Conservation (phyloP, 129 eudicot genomes). For the sunflower (Helianthus annuus) region HanXRQr2.0-SUNRISE NC_035437.2:49473370-49473869, state of each 20-base stretch:
- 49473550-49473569: neutral
- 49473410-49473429: slow-evolving; percentile 21
- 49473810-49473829: no score
- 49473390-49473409: slow-evolving; percentile 39
- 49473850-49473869: no score
- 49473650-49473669: no score
- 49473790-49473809: no score
- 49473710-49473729: no score
- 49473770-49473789: no score
- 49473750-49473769: no score
- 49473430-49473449: slow-evolving; percentile 45
- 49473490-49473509: neutral
- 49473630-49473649: no score
- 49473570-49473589: neutral
- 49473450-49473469: slow-evolving; percentile 55
- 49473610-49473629: neutral
- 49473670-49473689: no score
- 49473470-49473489: neutral
- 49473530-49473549: neutral
- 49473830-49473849: no score
- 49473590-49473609: neutral
- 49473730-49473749: no score
- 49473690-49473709: no score
- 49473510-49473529: neutral
- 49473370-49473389: neutral